phyloP scores from a whole-genome alignment of 306 rosid genomes.

The Cotoneaster glaucophyllus region DNA sequence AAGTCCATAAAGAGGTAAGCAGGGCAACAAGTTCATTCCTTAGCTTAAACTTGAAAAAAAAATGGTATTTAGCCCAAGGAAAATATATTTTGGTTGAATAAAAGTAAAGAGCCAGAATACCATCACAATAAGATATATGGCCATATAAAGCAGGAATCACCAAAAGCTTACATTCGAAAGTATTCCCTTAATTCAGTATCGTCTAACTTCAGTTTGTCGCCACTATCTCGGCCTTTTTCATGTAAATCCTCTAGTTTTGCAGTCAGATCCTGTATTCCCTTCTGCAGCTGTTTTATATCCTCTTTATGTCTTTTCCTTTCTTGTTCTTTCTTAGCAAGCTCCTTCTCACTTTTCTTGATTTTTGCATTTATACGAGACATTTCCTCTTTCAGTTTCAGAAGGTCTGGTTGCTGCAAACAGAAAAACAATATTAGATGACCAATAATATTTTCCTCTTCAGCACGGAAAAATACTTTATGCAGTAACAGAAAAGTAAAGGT shows the following conservation, averaged over 20 bases:
- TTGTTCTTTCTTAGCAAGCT: slow-evolving; percentile 60
- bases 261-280: slow-evolving; percentile 61
- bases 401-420: slow-evolving; percentile 87
- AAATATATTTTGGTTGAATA: neutral
- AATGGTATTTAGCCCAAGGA: neutral
- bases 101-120: neutral
- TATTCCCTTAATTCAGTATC: slow-evolving; percentile 66
- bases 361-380: slow-evolving; percentile 78
- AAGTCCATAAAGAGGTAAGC: neutral
- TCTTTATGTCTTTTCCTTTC: slow-evolving; percentile 57
- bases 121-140: neutral
- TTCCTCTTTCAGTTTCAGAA: slow-evolving; percentile 90
- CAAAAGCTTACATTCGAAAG: slow-evolving; percentile 72
- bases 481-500: neutral
- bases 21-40: slow-evolving; percentile 10
- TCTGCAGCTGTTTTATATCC: slow-evolving; percentile 48
- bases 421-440: slow-evolving; percentile 5
- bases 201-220: slow-evolving; percentile 59
- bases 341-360: slow-evolving; percentile 68
- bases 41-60: neutral
- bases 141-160: neutral
- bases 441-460: neutral
- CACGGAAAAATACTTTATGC: neutral
- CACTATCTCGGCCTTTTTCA: slow-evolving; percentile 53
- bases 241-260: slow-evolving; percentile 59